Evolutionary conservation across 2,329 filamentous ascomycete species (phyloP).

Genomic region (Colletotrichum neosansevieriae): DNA sequence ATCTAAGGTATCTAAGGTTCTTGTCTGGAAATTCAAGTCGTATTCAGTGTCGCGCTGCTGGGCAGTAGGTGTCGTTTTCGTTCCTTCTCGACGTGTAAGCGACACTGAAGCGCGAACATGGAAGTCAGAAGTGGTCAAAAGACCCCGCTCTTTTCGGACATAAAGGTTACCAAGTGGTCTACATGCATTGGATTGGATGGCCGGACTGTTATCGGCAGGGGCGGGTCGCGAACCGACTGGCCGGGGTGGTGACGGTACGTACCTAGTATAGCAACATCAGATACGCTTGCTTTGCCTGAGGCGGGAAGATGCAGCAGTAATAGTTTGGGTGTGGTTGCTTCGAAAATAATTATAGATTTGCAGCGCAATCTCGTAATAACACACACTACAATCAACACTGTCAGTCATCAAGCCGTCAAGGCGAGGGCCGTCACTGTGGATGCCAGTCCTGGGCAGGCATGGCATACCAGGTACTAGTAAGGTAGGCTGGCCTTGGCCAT

Average conservation of each 20-base stretch:
- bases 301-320: slow-evolving; percentile 1
- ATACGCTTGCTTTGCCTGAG: slow-evolving; percentile 18
- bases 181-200: slow-evolving; percentile 8
- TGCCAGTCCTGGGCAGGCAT: slow-evolving; percentile 19
- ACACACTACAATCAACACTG: slow-evolving; percentile 6
- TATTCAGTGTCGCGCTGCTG: neutral
- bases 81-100: slow-evolving; percentile 9
- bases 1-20: slow-evolving; percentile 6
- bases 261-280: neutral
- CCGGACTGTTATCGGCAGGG: slow-evolving; percentile 33
- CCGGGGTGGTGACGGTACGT: slow-evolving; percentile 19
- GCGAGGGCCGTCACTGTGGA: slow-evolving; percentile 11
- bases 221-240: slow-evolving; percentile 9
- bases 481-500: slow-evolving; percentile 5
- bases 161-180: no score
- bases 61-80: neutral
- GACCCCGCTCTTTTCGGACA: no score
- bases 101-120: slow-evolving; percentile 2
- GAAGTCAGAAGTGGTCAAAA: neutral
- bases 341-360: neutral
- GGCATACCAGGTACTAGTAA: no score
- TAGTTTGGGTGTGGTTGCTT: no score
- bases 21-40: slow-evolving; percentile 3
- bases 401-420: neutral
- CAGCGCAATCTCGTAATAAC: slow-evolving; percentile 11